phyloP scores from a whole-genome alignment of 306 rosid genomes.

The Leucaena leucocephala region DNA sequence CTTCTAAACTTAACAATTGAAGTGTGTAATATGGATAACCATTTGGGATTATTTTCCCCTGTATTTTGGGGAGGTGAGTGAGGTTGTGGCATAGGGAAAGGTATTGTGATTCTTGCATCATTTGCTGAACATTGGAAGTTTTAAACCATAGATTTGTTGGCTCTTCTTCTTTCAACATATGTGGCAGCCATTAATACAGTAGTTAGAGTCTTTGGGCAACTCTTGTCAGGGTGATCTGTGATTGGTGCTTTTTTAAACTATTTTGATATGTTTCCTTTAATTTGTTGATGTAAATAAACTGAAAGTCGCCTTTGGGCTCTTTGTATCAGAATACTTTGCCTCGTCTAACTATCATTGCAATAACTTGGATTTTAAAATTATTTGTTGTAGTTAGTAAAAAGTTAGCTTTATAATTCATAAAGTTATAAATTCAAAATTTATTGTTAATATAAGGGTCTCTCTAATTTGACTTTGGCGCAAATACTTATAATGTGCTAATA shows the following conservation, averaged over 20 bases:
- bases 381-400: too few species aligned
- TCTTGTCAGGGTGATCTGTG: conserved; percentile 1
- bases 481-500: too few species aligned
- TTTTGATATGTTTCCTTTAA: conserved; percentile 24
- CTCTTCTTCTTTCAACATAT: conserved; percentile 30
- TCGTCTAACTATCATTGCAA: background rate
- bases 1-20: conserved; percentile 30
- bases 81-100: conserved; percentile 31
- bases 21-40: conserved; percentile 21
- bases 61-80: conserved; percentile 19
- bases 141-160: conserved; percentile 38
- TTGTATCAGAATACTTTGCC: conserved; percentile 20
- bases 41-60: conserved; percentile 19
- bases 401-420: too few species aligned
- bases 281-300: conserved; percentile 45
- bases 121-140: conserved; percentile 26
- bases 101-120: conserved; percentile 45
- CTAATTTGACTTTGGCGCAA: too few species aligned
- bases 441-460: too few species aligned
- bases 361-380: background rate
- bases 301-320: conserved; percentile 24
- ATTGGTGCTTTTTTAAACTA: conserved; percentile 34
- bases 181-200: conserved; percentile 40
- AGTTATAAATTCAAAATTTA: too few species aligned
- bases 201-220: conserved; percentile 34